A percentile compares a stretch with the other conserved stretches of the same genome.
Conservation (phyloP, 768 basidiomycete species). For the Collybia sordida region DNA sequence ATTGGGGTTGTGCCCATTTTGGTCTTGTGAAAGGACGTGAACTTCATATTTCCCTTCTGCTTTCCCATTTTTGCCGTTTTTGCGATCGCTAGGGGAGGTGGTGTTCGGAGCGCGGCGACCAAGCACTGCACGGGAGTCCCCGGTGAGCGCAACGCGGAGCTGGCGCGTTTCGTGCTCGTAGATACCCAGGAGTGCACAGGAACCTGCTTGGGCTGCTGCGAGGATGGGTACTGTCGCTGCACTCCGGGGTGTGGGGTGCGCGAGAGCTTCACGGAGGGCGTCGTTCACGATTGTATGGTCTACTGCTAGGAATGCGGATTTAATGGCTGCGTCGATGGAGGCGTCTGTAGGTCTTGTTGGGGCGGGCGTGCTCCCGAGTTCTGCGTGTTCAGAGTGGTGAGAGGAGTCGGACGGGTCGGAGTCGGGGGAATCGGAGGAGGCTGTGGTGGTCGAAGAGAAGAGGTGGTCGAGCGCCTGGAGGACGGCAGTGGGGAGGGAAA, state of each 20-base stretch:
- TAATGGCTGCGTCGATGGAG: slow-evolving; percentile 34
- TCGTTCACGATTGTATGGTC: slow-evolving; percentile 43
- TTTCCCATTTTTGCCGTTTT: no score
- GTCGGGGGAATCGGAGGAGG: slow-evolving; percentile 11
- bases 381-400: slow-evolving; percentile 2
- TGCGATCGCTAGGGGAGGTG: no score
- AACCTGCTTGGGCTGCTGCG: slow-evolving; percentile 33
- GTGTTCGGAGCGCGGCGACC: slow-evolving; percentile 31
- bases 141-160: slow-evolving; percentile 42
- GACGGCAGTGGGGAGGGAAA: slow-evolving; percentile 28
- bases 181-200: slow-evolving; percentile 44
- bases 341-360: slow-evolving; percentile 21
- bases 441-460: slow-evolving; percentile 1
- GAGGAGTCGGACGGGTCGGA: not conserved
- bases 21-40: slow-evolving; percentile 40
- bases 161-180: slow-evolving; percentile 38
- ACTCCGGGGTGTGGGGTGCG: slow-evolving; percentile 4
- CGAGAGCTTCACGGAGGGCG: not conserved
- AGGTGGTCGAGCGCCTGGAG: slow-evolving; percentile 22
- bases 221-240: slow-evolving; percentile 19
- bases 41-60: slow-evolving; percentile 37
- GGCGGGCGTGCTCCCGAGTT: not conserved
- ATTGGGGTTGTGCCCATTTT: slow-evolving; percentile 34
- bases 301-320: slow-evolving; percentile 33
- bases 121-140: slow-evolving; percentile 49